Percentiles rank a stretch among this genome's conserved stretches.
phyloP scores from a whole-genome alignment of 345 rosid species.

The Arabidopsis thaliana region TAIR10.1 NC_003076.8:9278501-9279000 shows the following conservation, averaged over 20 bases:
- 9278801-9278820: background rate
- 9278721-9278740: background rate
- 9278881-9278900: background rate
- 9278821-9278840: background rate
- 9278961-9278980: background rate
- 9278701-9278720: background rate
- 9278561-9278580: conserved; percentile 9
- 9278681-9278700: background rate
- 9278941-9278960: background rate
- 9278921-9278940: background rate
- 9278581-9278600: too few relatives aligned
- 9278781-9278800: background rate
- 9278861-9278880: background rate
- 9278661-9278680: too few relatives aligned
- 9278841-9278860: background rate
- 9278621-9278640: too few relatives aligned
- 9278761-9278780: background rate
- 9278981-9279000: too few relatives aligned
- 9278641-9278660: too few relatives aligned
- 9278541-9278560: conserved; percentile 16
- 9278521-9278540: conserved; percentile 37
- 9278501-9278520: conserved; percentile 3
- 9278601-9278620: too few relatives aligned
- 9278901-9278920: background rate
- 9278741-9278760: background rate